phyloP scores from a whole-genome alignment of 1,284 basidiomycete genomes.

The Pterulicium gracile region DNA sequence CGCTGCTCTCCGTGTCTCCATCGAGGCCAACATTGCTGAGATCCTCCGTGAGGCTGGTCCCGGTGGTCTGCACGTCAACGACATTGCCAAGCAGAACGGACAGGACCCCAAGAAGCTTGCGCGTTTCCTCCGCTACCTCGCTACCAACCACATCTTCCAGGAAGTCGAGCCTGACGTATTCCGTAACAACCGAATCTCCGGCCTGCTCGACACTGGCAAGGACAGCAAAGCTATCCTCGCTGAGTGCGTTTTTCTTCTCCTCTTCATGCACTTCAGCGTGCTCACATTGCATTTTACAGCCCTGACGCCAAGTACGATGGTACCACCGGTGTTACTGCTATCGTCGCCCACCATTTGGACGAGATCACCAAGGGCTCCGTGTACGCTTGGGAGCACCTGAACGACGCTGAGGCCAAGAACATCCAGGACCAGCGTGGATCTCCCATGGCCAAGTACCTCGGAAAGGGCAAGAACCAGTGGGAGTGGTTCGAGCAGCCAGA shows the following conservation, averaged over 20 bases:
- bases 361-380: constrained; percentile 17
- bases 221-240: constrained; percentile 4
- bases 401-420: constrained; percentile 12
- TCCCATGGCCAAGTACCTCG: too few species aligned
- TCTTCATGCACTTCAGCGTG: background rate
- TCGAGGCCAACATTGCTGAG: background rate
- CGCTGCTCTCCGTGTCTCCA: background rate
- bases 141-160: constrained; percentile 5
- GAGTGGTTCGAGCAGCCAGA: constrained; percentile 16
- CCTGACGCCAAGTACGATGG: constrained; percentile 17
- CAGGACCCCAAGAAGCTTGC: background rate
- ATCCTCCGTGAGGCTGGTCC: background rate
- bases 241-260: background rate
- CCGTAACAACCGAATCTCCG: constrained; percentile 7
- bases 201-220: constrained; percentile 6
- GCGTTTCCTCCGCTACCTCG: constrained; percentile 6
- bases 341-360: constrained; percentile 17
- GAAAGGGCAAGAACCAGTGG: too few species aligned
- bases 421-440: constrained; percentile 10
- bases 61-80: background rate
- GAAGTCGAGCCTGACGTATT: constrained; percentile 8
- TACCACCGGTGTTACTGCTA: constrained; percentile 14
- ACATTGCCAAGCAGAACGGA: background rate
- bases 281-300: background rate
- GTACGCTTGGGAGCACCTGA: constrained; percentile 15